These are phyloP conservation scores for Neonectria coccinea DNA, from an alignment of 2,329 filamentous ascomycete genomes.

Conservation along the genomic window DNA sequence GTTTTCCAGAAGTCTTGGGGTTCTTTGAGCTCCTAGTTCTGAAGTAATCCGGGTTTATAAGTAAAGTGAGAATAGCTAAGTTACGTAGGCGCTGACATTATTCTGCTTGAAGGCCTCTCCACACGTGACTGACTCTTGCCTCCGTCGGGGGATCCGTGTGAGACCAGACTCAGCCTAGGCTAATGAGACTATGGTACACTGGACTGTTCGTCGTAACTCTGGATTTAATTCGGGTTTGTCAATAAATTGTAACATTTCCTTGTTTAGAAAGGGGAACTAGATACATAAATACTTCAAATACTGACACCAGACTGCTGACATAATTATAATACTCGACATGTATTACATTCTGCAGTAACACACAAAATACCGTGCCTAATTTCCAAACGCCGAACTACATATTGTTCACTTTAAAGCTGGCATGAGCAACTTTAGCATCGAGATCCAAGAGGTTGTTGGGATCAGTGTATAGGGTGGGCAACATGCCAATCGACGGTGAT, in stretches of 20 bases:
- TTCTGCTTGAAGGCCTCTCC: conserved; percentile 8
- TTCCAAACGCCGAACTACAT: neutral
- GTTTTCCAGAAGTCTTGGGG: neutral
- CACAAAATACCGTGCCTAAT: neutral
- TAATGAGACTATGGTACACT: too few relatives aligned
- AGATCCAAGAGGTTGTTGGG: neutral
- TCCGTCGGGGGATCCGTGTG: conserved; percentile 18
- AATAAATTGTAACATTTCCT: neutral
- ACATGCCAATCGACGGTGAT: neutral
- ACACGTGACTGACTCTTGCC: conserved; percentile 9
- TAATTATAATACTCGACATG: too few relatives aligned
- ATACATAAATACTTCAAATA: too few relatives aligned
- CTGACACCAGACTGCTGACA: too few relatives aligned
- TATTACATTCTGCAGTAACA: too few relatives aligned
- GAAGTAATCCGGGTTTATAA: neutral
- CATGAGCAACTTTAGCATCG: neutral
- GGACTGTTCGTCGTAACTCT: neutral
- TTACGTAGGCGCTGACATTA: neutral
- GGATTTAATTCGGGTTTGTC: too few relatives aligned
- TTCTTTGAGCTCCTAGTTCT: neutral
- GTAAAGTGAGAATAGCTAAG: conserved; percentile 8
- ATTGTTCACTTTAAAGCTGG: neutral
- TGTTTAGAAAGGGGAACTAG: neutral
- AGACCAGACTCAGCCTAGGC: neutral
- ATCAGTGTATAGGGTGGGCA: neutral